Percentiles rank a stretch among this genome's conserved stretches.
Evolutionary conservation across 768 basidiomycete genomes (phyloP).

Genomic region (Hortiboletus flavorubellus): DNA sequence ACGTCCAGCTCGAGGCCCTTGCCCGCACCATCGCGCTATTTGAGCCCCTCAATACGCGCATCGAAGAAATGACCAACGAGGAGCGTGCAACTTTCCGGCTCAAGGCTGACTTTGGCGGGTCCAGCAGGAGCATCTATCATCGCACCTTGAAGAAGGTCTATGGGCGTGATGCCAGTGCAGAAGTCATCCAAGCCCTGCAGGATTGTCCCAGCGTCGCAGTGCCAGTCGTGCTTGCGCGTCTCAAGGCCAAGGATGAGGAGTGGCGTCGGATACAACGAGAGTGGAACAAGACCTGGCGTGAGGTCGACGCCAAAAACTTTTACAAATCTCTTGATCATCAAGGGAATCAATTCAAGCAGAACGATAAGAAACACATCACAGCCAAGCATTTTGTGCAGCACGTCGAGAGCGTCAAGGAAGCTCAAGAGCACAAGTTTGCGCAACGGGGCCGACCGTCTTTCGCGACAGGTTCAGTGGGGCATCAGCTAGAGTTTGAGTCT

Average conservation of each 20-base stretch:
- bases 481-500: slow-evolving; percentile 79
- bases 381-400: slow-evolving; percentile 79
- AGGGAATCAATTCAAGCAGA: slow-evolving; percentile 89
- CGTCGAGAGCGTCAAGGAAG: slow-evolving; percentile 65
- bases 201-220: slow-evolving; percentile 89
- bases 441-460: slow-evolving; percentile 35
- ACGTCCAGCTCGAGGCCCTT: slow-evolving; percentile 91
- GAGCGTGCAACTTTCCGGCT: slow-evolving; percentile 81
- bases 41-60: slow-evolving; percentile 80
- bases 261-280: slow-evolving; percentile 94
- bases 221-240: slow-evolving; percentile 83
- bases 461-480: slow-evolving; percentile 46
- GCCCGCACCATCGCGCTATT: slow-evolving; percentile 86
- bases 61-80: slow-evolving; percentile 86
- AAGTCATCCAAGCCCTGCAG: slow-evolving; percentile 83
- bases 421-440: slow-evolving; percentile 44
- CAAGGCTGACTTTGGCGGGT: slow-evolving; percentile 85
- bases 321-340: slow-evolving; percentile 98
- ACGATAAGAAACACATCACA: slow-evolving; percentile 92
- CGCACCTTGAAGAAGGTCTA: slow-evolving; percentile 94
- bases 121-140: slow-evolving; percentile 84
- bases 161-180: slow-evolving; percentile 69
- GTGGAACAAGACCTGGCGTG: slow-evolving; percentile 96
- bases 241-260: slow-evolving; percentile 95
- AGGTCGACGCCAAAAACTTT: slow-evolving; percentile 95